Base-by-base conservation (phyloP, 306 rosid genomes). In the Hippophae gyantsensis region DNA sequence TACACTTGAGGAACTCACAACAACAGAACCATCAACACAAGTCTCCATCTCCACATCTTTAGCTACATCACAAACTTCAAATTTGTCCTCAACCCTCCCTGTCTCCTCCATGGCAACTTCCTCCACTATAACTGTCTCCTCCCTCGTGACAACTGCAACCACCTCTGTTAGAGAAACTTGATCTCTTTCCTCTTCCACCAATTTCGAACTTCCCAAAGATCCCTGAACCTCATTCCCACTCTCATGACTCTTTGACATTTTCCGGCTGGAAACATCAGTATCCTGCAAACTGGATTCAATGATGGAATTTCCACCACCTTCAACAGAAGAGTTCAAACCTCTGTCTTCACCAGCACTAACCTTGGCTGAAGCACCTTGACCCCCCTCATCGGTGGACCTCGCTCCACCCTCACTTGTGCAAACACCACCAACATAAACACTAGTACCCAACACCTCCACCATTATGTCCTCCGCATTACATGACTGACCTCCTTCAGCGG, bases 381-480 rank as follows among this genome's bases (percentile, higher is more conserved):
- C 78, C 49, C 51, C 73, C 70, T 65, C 86, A 7, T 68, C 82
- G 44, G 54, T 66, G 59, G 50, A 65, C 11, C 50, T 54, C 57
- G 49, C 66, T 25, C 71, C 74, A 40, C 67, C 62, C 41, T 63
- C 79, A 63, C 67, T 72, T n/a, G 84, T 75, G 63, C 88, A 86
- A 64, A 89, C 90, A 53, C 90, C 96, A 69, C 88, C 94, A 71
- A 83, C 81, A 73, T 77, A 89, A 68, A 89, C 76, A 74, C 79
- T 84, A 55, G 94, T 73, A 66, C 87, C 95, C 61, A 83, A 74
- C 50, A 86, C 95, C 79, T 81, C 89, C 67, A 86, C 81, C 90
- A 86, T 78, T 66, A 86, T 58, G 45, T 83, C 97, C 63, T 72
- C 82, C 72, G 86, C 97, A 78, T 78, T 79, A 72, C 95, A 84